phyloP scores from a whole-genome alignment of 306 rosid species.

The Malus sieversii region DNA sequence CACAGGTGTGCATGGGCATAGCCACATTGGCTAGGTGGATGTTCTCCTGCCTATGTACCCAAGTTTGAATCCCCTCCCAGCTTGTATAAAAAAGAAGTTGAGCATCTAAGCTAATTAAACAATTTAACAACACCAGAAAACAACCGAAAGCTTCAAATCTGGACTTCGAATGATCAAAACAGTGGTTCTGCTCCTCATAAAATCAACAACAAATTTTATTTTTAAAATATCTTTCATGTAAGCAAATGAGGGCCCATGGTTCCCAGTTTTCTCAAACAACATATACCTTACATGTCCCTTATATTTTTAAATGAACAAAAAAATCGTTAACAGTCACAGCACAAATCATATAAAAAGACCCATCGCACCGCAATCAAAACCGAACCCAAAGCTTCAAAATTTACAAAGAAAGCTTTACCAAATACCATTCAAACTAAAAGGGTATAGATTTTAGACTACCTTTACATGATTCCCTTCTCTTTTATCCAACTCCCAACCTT shows the following conservation, averaged over 20 bases:
- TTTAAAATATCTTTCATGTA: too few species aligned
- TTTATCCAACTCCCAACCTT: background rate
- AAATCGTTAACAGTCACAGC: background rate
- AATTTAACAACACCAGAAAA: background rate
- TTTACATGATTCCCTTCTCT: background rate
- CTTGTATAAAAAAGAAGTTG: background rate
- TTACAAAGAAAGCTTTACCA: background rate
- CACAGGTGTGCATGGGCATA: too few species aligned
- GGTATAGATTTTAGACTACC: background rate
- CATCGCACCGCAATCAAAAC: background rate
- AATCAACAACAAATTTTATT: background rate
- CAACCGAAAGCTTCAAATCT: background rate
- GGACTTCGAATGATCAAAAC: background rate
- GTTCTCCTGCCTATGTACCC: too few species aligned
- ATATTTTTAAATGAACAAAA: background rate
- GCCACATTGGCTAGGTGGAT: too few species aligned
- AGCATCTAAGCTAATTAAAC: background rate
- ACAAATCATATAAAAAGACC: background rate
- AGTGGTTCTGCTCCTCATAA: background rate
- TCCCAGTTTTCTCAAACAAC: too few species aligned
- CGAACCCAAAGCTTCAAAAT: background rate
- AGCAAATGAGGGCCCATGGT: too few species aligned
- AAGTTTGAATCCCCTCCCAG: too few species aligned
- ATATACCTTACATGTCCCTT: background rate
- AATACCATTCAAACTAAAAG: background rate